phyloP scores from a whole-genome alignment of 306 rosid species.

The Vigna angularis region DNA sequence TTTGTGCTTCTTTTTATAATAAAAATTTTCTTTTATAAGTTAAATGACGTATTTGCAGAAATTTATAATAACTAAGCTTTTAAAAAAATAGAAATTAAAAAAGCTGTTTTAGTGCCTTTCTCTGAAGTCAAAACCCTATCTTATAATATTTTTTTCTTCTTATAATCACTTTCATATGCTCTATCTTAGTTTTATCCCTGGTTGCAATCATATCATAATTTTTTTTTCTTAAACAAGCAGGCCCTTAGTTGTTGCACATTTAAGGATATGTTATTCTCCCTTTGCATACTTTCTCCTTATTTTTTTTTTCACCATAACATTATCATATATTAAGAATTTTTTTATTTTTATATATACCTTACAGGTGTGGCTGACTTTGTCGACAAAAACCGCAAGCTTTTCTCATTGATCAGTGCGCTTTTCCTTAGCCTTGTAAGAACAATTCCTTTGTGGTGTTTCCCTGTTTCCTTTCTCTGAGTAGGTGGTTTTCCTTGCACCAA shows the following conservation, averaged over 20 bases:
- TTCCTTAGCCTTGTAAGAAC: constrained; percentile 79
- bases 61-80: neutral
- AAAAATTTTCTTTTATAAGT: neutral
- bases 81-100: neutral
- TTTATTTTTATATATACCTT: constrained; percentile 38
- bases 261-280: constrained; percentile 2
- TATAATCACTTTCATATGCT: neutral
- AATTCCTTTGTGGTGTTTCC: constrained; percentile 34
- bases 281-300: neutral
- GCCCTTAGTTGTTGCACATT: constrained; percentile 20
- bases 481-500: neutral
- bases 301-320: neutral
- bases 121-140: neutral
- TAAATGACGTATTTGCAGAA: neutral
- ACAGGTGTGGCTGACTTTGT: constrained; percentile 79
- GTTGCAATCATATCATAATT: neutral
- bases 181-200: too few relatives aligned
- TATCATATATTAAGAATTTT: constrained; percentile 24
- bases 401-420: constrained; percentile 73
- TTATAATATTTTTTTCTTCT: neutral
- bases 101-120: neutral
- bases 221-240: neutral
- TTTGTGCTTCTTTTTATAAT: neutral
- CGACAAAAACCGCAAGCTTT: constrained; percentile 73
- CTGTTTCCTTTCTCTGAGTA: constrained; percentile 15